These are phyloP conservation scores for Prosopis cineraria DNA, from an alignment of 306 rosid genomes.

Conservation along the genomic window DNA sequence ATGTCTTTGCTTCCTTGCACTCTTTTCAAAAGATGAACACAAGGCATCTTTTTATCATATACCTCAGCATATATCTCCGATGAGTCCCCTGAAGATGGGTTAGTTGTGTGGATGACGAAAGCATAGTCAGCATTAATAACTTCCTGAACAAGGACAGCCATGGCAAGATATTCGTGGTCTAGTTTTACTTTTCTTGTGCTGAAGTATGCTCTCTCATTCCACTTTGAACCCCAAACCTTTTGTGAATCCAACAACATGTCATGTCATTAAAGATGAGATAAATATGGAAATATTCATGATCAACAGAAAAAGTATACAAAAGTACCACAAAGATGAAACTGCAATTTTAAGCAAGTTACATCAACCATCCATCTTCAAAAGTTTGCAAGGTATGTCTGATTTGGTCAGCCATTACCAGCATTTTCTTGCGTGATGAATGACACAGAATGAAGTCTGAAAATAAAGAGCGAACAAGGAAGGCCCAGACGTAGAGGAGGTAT, in stretches of 20 bases:
- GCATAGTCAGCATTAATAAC: constrained; percentile 96
- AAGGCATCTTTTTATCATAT: constrained; percentile 30
- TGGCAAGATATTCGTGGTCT: constrained; percentile 88
- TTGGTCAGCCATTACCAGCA: not conserved
- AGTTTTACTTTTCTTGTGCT: constrained; percentile 94
- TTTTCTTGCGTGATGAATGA: constrained; percentile 3
- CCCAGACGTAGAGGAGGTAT: not conserved
- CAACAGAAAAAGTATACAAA: constrained; percentile 6
- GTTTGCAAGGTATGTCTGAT: not conserved
- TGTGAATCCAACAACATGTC: constrained; percentile 35
- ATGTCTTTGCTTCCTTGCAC: constrained; percentile 21
- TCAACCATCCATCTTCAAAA: constrained; percentile 17
- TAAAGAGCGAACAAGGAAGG: constrained; percentile 20
- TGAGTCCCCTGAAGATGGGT: constrained; percentile 95
- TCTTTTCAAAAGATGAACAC: not conserved
- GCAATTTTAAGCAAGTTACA: constrained; percentile 24
- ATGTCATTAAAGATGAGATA: constrained; percentile 24
- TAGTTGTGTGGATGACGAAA: constrained; percentile 95
- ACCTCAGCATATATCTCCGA: constrained; percentile 99
- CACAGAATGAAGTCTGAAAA: constrained; percentile 3
- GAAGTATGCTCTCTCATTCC: constrained; percentile 99
- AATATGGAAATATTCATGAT: constrained; percentile 12
- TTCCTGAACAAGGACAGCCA: constrained; percentile 99
- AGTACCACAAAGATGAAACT: constrained; percentile 2
- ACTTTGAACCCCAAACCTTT: constrained; percentile 99